Conservation (phyloP, 169 alveolate species). For the Plasmodium yoelii region DNA sequence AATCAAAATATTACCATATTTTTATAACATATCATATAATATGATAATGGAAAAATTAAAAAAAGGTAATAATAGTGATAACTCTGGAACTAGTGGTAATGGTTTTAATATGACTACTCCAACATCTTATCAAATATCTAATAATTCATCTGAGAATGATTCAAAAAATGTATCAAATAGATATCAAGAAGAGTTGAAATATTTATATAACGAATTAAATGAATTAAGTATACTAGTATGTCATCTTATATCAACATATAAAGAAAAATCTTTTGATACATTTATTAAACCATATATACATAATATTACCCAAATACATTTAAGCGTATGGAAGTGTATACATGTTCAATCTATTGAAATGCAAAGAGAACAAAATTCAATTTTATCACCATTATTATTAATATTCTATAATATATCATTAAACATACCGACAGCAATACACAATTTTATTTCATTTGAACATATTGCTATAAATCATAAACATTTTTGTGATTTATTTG, state of each 20-base stretch:
- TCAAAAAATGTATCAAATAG: neutral
- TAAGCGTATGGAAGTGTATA: slow-evolving; percentile 61
- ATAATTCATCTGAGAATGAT: slow-evolving; percentile 1
- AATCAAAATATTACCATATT: slow-evolving; percentile 54
- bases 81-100: neutral
- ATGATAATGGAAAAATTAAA: slow-evolving; percentile 58
- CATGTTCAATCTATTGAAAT: slow-evolving; percentile 71
- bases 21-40: slow-evolving; percentile 57
- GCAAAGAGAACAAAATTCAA: slow-evolving; percentile 76
- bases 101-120: slow-evolving; percentile 45
- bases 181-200: slow-evolving; percentile 65
- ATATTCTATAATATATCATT: slow-evolving; percentile 54
- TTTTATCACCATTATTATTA: slow-evolving; percentile 48
- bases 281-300: slow-evolving; percentile 66
- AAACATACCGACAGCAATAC: slow-evolving; percentile 52
- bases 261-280: slow-evolving; percentile 58
- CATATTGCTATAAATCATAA: slow-evolving; percentile 59
- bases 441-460: slow-evolving; percentile 48
- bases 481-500: slow-evolving; percentile 51
- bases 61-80: slow-evolving; percentile 6
- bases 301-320: slow-evolving; percentile 59
- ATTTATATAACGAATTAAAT: slow-evolving; percentile 54
- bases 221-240: slow-evolving; percentile 70
- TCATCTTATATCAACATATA: slow-evolving; percentile 66
- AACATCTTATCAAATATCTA: slow-evolving; percentile 17